Base-by-base conservation (phyloP, 805 yeast species). In the Lipomyces chichibuensis region DNA sequence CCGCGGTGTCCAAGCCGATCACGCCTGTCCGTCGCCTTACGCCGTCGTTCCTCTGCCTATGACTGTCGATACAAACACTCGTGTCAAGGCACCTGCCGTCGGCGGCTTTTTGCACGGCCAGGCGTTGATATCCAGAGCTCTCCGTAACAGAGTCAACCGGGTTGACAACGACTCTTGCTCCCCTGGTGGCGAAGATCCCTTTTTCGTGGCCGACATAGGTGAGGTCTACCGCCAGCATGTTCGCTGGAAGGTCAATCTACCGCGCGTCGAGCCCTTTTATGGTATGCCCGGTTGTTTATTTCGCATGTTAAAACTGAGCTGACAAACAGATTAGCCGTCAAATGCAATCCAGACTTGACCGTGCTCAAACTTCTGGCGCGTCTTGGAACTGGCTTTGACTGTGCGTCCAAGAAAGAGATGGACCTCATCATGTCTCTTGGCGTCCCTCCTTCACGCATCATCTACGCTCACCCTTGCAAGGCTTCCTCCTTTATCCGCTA, bases 401-500 rank as follows among this genome's bases (percentile, higher is more conserved):
- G 99, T 80, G 98, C 98, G 4, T 91, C 97, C 27, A 87, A 88
- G 75, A 84, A 84, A 70, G 99, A 94, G 80, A 91, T 94, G 74
- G 88, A 88, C 63, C 79, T 80, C 56, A 84, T 91, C 61, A 80
- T 91, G 69, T 75, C 78, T 23, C 75, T 88, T 67, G 94, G 94
- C 7, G 85, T 89, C 59, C 80, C 80, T 69, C 85, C 96, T 8
- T 77, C 82, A 13, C 82, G 90, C 70, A 89, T 94, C 74, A 84
- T 95, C 64, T 94, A 91, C 78, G 98, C 98, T 17, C 92, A 94
- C 75, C 97, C 99, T 13, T 91, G 97, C 79, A 94, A 94, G 79
- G 87, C 93, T n/a, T 84, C 86, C 60, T 89, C 97, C 23, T 91
- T 87, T 72, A 80, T 94, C 66, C 84, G 95, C 71, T 88, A 82